These are phyloP conservation scores for Symbiodinium pilosum DNA, from an alignment of 73 alveolate genomes.

Conservation along the genomic window DNA sequence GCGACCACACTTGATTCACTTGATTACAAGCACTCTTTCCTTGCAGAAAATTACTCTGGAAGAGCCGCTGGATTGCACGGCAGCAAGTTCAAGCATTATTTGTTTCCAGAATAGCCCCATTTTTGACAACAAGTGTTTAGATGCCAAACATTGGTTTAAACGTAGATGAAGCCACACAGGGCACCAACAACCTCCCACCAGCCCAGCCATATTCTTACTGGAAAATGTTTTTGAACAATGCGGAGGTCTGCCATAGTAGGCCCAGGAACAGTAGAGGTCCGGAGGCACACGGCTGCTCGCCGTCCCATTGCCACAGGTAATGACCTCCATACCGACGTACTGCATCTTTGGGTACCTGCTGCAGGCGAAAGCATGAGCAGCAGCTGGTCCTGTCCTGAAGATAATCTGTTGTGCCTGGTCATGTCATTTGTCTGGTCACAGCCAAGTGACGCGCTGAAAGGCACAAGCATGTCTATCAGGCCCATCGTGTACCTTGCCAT, in stretches of 20 bases:
- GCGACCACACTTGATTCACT: no score
- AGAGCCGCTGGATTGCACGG: no score
- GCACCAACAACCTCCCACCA: no score
- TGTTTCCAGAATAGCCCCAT: no score
- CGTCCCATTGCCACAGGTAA: conserved; percentile 50
- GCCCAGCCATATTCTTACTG: no score
- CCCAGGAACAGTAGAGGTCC: conserved; percentile 24
- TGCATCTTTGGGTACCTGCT: conserved; percentile 79
- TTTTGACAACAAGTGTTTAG: background rate
- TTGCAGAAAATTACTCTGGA: no score
- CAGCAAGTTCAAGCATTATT: no score
- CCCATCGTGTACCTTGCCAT: conserved; percentile 89
- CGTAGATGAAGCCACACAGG: no score
- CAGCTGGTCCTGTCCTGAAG: no score
- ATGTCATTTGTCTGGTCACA: background rate
- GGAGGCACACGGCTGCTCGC: conserved; percentile 91
- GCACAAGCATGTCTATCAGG: conserved; percentile 69
- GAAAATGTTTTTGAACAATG: background rate
- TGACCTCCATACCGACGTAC: conserved; percentile 64
- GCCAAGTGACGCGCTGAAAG: conserved; percentile 52
- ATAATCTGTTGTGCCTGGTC: background rate
- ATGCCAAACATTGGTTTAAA: background rate
- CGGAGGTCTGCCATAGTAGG: no score
- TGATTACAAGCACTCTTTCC: no score
- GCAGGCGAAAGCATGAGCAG: no score